phyloP scores from a whole-genome alignment of 306 rosid species.

The Hippophae tibetana region DNA sequence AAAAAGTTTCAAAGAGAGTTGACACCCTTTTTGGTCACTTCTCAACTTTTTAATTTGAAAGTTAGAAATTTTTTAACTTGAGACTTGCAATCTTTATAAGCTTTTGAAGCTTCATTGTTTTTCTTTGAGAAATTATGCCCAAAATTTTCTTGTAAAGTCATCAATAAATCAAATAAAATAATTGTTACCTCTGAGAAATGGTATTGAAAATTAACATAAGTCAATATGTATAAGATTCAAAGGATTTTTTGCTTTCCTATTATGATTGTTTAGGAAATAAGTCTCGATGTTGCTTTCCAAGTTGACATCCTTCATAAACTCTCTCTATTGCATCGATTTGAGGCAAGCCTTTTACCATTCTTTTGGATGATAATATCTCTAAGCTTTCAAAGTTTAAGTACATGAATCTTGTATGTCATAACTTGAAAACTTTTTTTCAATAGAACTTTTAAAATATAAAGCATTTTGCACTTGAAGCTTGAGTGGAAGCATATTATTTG shows the following conservation, averaged over 20 bases:
- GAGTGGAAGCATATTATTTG: background rate
- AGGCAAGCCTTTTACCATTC: background rate
- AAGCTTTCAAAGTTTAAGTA: constrained; percentile 10
- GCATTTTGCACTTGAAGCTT: background rate
- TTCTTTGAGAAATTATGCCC: background rate
- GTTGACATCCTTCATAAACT: constrained; percentile 2
- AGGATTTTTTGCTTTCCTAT: background rate
- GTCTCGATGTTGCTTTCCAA: constrained; percentile 1
- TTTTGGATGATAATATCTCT: background rate
- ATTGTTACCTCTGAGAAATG: background rate
- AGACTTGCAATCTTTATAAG: background rate
- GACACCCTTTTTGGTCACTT: too few species aligned
- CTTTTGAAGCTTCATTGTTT: background rate
- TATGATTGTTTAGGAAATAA: background rate
- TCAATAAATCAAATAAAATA: background rate
- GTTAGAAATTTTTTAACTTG: background rate
- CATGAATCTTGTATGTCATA: constrained; percentile 1
- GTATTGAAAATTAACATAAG: background rate
- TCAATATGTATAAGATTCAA: background rate
- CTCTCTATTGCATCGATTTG: background rate
- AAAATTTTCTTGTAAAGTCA: background rate
- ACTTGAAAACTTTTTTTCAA: background rate
- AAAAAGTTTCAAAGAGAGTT: too few species aligned
- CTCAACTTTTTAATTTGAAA: too few species aligned
- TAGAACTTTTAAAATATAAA: background rate